phyloP scores from a whole-genome alignment of 148 eudicot species.

The Hydrangea macrophylla region DNA sequence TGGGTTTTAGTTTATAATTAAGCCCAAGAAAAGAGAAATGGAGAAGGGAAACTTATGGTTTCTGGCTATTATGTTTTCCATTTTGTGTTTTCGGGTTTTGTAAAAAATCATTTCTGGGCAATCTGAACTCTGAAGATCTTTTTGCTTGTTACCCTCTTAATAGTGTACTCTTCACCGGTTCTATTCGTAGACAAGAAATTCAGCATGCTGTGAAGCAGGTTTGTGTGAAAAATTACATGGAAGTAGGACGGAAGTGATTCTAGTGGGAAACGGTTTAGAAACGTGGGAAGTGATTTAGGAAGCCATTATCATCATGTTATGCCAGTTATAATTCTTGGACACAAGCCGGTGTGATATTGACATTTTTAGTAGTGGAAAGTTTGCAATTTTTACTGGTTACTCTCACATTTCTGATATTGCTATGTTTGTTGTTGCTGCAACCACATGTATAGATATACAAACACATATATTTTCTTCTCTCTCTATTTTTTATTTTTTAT shows the following conservation, averaged over 20 bases:
- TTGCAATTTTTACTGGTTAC: too few relatives aligned
- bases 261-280: too few relatives aligned
- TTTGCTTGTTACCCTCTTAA: background rate
- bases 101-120: conserved; percentile 9
- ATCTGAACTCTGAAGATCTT: background rate
- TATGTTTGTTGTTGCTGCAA: too few relatives aligned
- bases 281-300: too few relatives aligned
- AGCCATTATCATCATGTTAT: too few relatives aligned
- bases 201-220: background rate
- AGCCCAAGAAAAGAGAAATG: conserved; percentile 23
- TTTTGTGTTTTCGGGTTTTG: background rate
- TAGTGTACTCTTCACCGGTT: background rate
- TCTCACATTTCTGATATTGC: too few relatives aligned
- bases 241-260: background rate
- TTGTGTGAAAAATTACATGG: background rate
- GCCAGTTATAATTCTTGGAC: too few relatives aligned
- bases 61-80: background rate
- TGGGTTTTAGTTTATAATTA: conserved; percentile 19
- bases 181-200: background rate
- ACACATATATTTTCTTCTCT: too few relatives aligned
- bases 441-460: too few relatives aligned
- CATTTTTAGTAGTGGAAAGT: too few relatives aligned
- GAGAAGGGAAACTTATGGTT: background rate
- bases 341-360: too few relatives aligned
- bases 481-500: too few relatives aligned